Percentiles rank a stretch among this genome's conserved stretches.
Evolutionary conservation across 2,329 filamentous ascomycete genomes (phyloP).

Genomic region (Penicillium sp.): DNA sequence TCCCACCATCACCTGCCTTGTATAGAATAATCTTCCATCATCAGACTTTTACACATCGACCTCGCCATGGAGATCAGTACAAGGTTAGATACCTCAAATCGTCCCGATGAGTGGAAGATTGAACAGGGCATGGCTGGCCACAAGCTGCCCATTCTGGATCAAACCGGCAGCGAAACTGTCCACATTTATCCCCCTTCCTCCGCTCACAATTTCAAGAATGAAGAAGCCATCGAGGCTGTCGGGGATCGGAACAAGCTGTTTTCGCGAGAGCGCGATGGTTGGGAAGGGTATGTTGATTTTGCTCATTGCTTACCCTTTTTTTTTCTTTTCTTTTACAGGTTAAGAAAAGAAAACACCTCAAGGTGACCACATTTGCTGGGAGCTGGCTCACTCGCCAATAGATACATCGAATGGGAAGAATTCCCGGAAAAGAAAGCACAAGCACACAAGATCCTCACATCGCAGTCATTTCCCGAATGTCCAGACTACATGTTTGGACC

Average conservation of each 20-base stretch:
- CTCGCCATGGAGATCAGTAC: slow-evolving; percentile 1
- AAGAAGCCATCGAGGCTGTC: slow-evolving; percentile 37
- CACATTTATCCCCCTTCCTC: slow-evolving; percentile 20
- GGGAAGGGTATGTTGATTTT: slow-evolving; percentile 37
- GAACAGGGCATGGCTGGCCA: slow-evolving; percentile 48
- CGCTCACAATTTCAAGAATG: slow-evolving; percentile 34
- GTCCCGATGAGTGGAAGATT: slow-evolving; percentile 49
- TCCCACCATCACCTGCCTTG: no score
- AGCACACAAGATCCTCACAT: slow-evolving; percentile 51
- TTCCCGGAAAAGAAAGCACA: slow-evolving; percentile 62
- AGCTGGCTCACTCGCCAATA: slow-evolving; percentile 1
- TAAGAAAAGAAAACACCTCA: no score
- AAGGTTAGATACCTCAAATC: slow-evolving; percentile 17
- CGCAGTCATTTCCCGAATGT: slow-evolving; percentile 45
- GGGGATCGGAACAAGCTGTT: slow-evolving; percentile 39
- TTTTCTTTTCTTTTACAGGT: no score
- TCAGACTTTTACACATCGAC: no score
- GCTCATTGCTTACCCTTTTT: neutral
- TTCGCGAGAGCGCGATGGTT: slow-evolving; percentile 41
- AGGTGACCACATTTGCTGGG: neutral
- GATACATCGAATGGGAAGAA: slow-evolving; percentile 64
- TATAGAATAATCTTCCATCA: no score
- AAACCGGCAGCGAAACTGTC: slow-evolving; percentile 36
- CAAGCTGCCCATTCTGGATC: slow-evolving; percentile 45
- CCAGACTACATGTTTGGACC: slow-evolving; percentile 54